These are phyloP conservation scores for Coelastrella sp. DNA, from an alignment of 139 green algal species.

Conservation along the genomic window DNA sequence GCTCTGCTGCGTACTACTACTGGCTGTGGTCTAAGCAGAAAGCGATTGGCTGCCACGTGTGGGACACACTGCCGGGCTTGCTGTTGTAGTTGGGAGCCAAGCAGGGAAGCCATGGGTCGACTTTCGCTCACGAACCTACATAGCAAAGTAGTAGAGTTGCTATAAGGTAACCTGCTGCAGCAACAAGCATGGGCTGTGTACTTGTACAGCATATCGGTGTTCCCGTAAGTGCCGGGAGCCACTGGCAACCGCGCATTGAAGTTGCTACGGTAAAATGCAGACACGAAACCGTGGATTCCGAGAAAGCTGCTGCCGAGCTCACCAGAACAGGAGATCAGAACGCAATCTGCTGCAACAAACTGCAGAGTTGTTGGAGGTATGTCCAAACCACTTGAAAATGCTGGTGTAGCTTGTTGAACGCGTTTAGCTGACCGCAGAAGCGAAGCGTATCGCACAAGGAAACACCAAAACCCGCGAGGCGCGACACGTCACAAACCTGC, in stretches of 20 bases:
- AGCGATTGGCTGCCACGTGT: conserved; percentile 31
- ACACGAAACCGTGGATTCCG: neutral
- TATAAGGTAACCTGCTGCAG: neutral
- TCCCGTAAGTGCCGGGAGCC: neutral
- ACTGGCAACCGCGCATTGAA: too few relatives aligned
- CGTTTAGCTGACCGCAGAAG: too few relatives aligned
- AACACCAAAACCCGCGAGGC: neutral
- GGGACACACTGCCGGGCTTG: neutral
- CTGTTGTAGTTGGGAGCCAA: neutral
- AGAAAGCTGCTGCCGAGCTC: neutral
- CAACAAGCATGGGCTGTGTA: neutral
- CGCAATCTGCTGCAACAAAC: neutral
- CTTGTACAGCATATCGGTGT: neutral
- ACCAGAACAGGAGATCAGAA: neutral
- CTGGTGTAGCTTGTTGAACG: too few relatives aligned
- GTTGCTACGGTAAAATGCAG: neutral
- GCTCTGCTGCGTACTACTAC: neutral
- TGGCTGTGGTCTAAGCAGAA: neutral
- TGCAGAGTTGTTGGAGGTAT: too few relatives aligned
- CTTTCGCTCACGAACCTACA: neutral
- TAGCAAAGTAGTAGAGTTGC: neutral
- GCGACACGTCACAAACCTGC: neutral
- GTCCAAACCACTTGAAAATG: too few relatives aligned
- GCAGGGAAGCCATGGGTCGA: neutral
- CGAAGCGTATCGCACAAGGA: neutral